Conservation (phyloP, 768 basidiomycete genomes). For the Serendipita sp. region DNA sequence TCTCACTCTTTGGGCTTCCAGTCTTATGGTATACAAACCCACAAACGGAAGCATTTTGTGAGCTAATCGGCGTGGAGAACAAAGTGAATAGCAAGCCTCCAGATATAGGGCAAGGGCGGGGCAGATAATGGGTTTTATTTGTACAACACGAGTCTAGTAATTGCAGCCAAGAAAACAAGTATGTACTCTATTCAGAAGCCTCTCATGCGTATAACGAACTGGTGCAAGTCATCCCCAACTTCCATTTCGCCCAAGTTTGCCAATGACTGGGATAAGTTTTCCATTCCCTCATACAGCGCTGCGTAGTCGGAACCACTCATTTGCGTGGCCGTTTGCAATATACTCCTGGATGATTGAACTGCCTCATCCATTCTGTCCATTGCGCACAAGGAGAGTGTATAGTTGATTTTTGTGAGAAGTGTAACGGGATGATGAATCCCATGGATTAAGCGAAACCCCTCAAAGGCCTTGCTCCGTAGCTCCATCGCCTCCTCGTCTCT, state of each 20-base stretch:
- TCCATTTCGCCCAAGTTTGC: no score
- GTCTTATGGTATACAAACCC: constrained; percentile 71
- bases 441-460: not conserved
- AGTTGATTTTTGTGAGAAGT: not conserved
- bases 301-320: no score
- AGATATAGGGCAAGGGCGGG: no score
- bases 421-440: not conserved
- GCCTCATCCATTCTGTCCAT: not conserved
- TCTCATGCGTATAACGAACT: no score
- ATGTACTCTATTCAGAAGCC: no score
- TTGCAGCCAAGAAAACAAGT: no score
- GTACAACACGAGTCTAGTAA: no score
- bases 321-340: no score
- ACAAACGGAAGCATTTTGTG: constrained; percentile 76
- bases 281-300: no score
- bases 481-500: not conserved
- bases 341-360: not conserved
- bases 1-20: constrained; percentile 17
- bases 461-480: not conserved
- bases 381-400: not conserved
- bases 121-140: no score
- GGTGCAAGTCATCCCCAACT: no score
- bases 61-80: constrained; percentile 63
- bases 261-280: no score
- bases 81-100: constrained; percentile 30